A percentile compares a stretch with the other conserved stretches of the same genome.
phyloP scores from a whole-genome alignment of 345 rosid genomes.

The Euphorbia pulcherrima region DNA sequence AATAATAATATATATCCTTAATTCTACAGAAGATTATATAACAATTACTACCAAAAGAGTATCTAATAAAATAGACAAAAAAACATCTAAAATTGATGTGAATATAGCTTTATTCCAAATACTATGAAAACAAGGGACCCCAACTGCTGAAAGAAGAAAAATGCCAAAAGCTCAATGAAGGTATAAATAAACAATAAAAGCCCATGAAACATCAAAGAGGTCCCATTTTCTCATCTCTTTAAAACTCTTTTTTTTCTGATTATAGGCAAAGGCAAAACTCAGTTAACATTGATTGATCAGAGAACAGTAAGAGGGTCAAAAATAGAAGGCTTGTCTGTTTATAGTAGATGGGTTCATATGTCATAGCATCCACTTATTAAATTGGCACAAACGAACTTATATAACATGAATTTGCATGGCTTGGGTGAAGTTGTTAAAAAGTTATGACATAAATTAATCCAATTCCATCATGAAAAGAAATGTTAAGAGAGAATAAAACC shows the following conservation, averaged over 20 bases:
- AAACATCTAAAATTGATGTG: neutral
- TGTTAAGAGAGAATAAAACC: neutral
- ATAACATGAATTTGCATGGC: neutral
- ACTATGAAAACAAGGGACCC: neutral
- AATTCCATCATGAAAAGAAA: neutral
- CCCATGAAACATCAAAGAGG: neutral
- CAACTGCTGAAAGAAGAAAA: neutral
- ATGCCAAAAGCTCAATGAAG: neutral
- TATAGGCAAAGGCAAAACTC: neutral
- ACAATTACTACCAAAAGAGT: neutral
- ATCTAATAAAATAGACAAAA: neutral
- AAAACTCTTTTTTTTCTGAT: neutral
- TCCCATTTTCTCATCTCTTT: neutral
- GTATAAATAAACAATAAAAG: conserved; percentile 5
- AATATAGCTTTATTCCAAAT: neutral
- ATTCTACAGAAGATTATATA: neutral
- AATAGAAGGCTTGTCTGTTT: neutral
- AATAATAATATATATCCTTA: neutral
- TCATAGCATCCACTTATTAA: neutral
- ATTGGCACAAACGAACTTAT: neutral
- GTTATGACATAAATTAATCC: neutral
- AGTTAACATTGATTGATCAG: neutral
- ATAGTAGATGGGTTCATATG: neutral
- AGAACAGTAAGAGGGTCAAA: neutral
- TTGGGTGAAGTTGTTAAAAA: neutral